Evolutionary conservation across 208 protist species (phyloP).

Genomic region (Trypanosoma melophagium): DNA sequence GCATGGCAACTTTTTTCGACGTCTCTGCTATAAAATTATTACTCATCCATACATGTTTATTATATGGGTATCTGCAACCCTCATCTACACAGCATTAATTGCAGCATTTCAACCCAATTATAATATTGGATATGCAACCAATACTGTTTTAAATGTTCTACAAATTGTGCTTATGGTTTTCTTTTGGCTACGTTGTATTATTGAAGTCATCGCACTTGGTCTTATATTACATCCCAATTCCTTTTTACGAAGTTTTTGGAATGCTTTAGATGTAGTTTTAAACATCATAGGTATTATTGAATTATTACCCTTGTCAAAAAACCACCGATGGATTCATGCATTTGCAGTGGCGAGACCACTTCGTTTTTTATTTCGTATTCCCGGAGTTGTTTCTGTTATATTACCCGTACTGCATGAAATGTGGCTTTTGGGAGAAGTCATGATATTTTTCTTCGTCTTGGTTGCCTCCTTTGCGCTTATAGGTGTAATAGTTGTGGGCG

Average conservation of each 20-base stretch:
- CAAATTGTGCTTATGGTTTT: slow-evolving; percentile 37
- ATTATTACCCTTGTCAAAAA: slow-evolving; percentile 35
- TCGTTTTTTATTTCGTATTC: slow-evolving; percentile 32
- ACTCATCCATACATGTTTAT: slow-evolving; percentile 11
- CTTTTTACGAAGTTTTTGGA: slow-evolving; percentile 55
- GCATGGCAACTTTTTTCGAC: slow-evolving; percentile 12
- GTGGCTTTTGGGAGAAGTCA: slow-evolving; percentile 33
- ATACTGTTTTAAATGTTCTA: slow-evolving; percentile 31
- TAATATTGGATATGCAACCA: slow-evolving; percentile 26
- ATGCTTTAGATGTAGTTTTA: slow-evolving; percentile 44
- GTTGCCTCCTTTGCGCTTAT: slow-evolving; percentile 40
- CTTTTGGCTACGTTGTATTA: slow-evolving; percentile 56
- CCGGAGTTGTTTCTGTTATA: slow-evolving; percentile 27
- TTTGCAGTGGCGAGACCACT: slow-evolving; percentile 50
- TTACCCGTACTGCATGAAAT: slow-evolving; percentile 28
- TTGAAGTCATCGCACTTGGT: slow-evolving; percentile 43
- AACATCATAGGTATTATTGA: slow-evolving; percentile 51
- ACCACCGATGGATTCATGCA: slow-evolving; percentile 53
- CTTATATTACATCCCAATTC: slow-evolving; percentile 26
- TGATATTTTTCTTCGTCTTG: slow-evolving; percentile 28
- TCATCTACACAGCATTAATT: slow-evolving; percentile 36
- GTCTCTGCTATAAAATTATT: slow-evolving; percentile 12
- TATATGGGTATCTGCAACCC: slow-evolving; percentile 29
- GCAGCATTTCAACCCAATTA: slow-evolving; percentile 41
- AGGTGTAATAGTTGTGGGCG: slow-evolving; percentile 32